These are phyloP conservation scores for Paecilomyces formosus DNA, from an alignment of 2,329 filamentous ascomycete genomes.

Conservation along the genomic window DNA sequence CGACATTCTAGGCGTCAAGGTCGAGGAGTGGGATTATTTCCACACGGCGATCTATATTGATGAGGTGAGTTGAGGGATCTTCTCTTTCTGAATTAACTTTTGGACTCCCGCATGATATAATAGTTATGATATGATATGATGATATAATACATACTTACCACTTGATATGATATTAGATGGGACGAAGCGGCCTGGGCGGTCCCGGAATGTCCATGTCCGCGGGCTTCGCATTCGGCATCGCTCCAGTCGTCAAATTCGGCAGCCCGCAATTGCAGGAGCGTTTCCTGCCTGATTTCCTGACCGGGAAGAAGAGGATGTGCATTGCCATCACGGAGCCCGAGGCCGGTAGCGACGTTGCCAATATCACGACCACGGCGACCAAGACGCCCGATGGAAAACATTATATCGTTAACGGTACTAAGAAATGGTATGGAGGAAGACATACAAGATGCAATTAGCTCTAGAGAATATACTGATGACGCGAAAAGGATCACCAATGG, in stretches of 20 bases:
- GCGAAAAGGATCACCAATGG: conserved; percentile 59
- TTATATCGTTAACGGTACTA: conserved; percentile 66
- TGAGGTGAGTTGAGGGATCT: conserved; percentile 48
- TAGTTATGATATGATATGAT: neutral
- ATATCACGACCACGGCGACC: conserved; percentile 60
- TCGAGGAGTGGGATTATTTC: conserved; percentile 68
- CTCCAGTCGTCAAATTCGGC: conserved; percentile 64
- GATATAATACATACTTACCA: neutral
- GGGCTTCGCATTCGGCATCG: conserved; percentile 65
- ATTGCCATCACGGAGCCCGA: conserved; percentile 75
- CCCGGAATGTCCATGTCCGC: conserved; percentile 60
- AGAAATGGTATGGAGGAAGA: conserved; percentile 55
- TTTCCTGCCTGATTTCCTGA: conserved; percentile 61
- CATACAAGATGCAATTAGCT: neutral
- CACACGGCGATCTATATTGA: conserved; percentile 64
- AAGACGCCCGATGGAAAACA: conserved; percentile 57
- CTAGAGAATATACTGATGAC: neutral
- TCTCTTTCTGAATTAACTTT: neutral
- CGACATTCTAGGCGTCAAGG: conserved; percentile 58
- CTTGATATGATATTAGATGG: conserved; percentile 42
- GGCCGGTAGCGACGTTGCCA: conserved; percentile 66
- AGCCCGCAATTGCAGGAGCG: conserved; percentile 54
- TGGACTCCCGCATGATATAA: no score
- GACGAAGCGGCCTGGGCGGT: conserved; percentile 56
- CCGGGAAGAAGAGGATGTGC: conserved; percentile 59